Conservation (phyloP, 352 stramenopile genomes). For the Phytophthora meadii region DNA sequence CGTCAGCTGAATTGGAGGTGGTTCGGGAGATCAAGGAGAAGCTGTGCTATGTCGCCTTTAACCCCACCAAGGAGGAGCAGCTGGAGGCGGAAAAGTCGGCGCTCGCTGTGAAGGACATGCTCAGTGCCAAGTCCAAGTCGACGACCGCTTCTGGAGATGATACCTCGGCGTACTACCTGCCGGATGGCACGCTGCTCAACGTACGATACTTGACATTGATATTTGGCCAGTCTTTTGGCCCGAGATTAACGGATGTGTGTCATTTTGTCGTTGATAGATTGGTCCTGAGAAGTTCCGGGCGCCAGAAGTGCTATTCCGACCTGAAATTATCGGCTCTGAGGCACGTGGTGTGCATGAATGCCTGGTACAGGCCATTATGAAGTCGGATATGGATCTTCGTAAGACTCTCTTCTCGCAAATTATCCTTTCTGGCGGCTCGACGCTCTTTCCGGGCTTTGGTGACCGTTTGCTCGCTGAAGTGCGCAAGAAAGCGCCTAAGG, state of each 20-base stretch:
- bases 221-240: background rate
- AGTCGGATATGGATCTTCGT: conserved; percentile 97
- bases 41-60: conserved; percentile 87
- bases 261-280: conserved; percentile 46
- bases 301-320: conserved; percentile 85
- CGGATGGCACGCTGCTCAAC: conserved; percentile 86
- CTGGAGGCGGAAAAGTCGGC: conserved; percentile 74
- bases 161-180: conserved; percentile 80
- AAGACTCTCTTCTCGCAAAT: conserved; percentile 94
- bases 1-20: conserved; percentile 88
- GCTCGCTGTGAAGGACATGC: conserved; percentile 57
- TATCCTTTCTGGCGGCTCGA: conserved; percentile 95
- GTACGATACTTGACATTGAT: conserved; percentile 29
- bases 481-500: conserved; percentile 87
- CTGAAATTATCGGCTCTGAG: conserved; percentile 86
- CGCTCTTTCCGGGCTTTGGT: conserved; percentile 94
- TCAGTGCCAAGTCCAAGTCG: conserved; percentile 55
- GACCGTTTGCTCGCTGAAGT: conserved; percentile 96
- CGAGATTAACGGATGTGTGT: background rate
- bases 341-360: conserved; percentile 84
- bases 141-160: conserved; percentile 44
- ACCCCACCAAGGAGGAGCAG: conserved; percentile 85
- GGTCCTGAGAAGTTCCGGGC: conserved; percentile 83
- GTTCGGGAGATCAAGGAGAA: conserved; percentile 92
- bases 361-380: conserved; percentile 95